Percentiles rank a stretch among this genome's conserved stretches.
These are phyloP conservation scores for Solanum boliviense DNA, from an alignment of 257 asterid species.

Conservation along the genomic window DNA sequence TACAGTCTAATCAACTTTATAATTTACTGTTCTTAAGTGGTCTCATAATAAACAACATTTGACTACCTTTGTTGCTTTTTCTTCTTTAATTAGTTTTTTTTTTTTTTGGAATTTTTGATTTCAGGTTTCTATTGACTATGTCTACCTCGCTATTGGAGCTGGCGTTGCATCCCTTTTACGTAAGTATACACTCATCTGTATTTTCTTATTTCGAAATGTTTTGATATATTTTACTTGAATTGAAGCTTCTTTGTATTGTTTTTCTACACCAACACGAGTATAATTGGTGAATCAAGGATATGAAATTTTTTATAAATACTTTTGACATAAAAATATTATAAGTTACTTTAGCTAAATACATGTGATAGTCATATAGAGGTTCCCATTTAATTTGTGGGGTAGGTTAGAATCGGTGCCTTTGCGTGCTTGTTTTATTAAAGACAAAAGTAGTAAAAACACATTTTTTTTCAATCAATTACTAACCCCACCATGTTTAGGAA, in stretches of 20 bases:
- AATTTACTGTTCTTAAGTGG: background rate
- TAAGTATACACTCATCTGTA: conserved; percentile 15
- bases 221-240: background rate
- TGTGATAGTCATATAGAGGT: background rate
- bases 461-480: background rate
- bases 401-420: background rate
- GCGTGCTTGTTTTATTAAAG: background rate
- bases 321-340: background rate
- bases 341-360: background rate
- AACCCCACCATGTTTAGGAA: background rate
- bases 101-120: background rate
- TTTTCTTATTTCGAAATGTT: background rate
- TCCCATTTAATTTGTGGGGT: background rate
- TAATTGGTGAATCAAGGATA: background rate
- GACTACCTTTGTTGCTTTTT: background rate
- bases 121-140: conserved; percentile 42
- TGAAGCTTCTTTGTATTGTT: too few species aligned
- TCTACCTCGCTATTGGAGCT: conserved; percentile 53
- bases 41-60: background rate
- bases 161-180: conserved; percentile 56
- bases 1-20: background rate
- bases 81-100: background rate
- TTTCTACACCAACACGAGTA: background rate
- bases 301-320: too few species aligned
- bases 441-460: background rate